Base-by-base conservation (phyloP, 2,329 filamentous ascomycete genomes). In the Trichoderma guizhouense region DNA sequence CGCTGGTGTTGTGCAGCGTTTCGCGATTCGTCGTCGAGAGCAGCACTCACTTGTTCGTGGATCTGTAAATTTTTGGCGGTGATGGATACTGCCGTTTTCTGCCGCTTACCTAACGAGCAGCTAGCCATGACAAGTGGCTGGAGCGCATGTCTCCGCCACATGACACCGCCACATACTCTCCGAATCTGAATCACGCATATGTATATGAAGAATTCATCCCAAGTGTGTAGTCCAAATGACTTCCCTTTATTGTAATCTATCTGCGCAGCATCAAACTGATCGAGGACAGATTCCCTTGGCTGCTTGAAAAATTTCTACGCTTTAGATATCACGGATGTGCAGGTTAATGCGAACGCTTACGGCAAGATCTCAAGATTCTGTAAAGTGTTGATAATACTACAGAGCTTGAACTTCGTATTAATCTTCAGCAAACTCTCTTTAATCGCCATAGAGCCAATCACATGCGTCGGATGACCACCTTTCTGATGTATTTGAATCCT, bases 21-120 rank as follows among this genome's bases (percentile, higher is more conserved):
- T 73, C 39, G 68, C 68, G 63, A 71, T 51, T 65, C 72, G 71
- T 66, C 47, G 57, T 60, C 36, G 58, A 69, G 73, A 73, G 51
- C 71, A 53, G 18, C 36, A 26, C 57, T 34, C 47, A 39, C 7
- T 14, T 18, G 21, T 32, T 39, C 55, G 62, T 65, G 58, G 28
- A 73, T 58, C 69, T 69, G 51, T 47, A 77, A 77, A 76, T 75
- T 75, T 76, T 76, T 72, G 76, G 76, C 76, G 76, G 76, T 77
- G 76, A 76, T 63, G 62, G 18, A 32, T 15, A 66, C 24, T 39
- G 36, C 30, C 36, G 32, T 51, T 76, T 77, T 77, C 74, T 76
- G 69, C 72, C 74, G 72, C 73, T 47, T 62, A 55, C 61, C 36
- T 62, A 69, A 55, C 24, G 39, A 55, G 4, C 34, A 15, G 24